A percentile compares a stretch with the other conserved stretches of the same genome.
These are phyloP conservation scores for Corniculantispora saksenae DNA, from an alignment of 2,329 filamentous ascomycete species.

Conservation along the genomic window DNA sequence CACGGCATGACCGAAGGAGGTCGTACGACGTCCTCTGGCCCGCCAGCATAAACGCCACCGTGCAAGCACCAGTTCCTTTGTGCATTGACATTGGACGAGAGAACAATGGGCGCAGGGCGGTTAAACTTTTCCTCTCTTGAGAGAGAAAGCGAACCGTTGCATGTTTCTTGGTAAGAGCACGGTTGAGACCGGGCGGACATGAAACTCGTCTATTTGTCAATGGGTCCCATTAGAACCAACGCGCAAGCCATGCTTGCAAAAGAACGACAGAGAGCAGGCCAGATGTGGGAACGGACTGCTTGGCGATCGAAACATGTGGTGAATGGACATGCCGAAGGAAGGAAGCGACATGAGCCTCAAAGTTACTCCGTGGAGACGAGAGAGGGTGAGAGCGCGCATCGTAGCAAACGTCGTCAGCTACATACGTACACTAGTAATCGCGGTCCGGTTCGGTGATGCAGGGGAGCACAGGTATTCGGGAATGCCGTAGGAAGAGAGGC, in stretches of 20 bases:
- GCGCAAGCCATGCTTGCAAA: too few relatives aligned
- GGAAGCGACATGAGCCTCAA: background rate
- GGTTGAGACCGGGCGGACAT: background rate
- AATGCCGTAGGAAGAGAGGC: background rate
- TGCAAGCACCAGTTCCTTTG: background rate
- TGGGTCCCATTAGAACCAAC: too few relatives aligned
- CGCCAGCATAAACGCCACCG: background rate
- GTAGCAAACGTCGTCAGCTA: background rate
- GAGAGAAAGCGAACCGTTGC: too few relatives aligned
- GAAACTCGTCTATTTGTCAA: background rate
- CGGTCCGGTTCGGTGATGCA: background rate
- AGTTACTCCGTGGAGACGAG: background rate
- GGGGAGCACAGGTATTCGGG: background rate
- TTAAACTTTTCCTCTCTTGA: background rate
- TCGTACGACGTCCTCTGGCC: slow-evolving; percentile 1
- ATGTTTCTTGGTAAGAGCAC: background rate
- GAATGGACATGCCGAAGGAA: background rate
- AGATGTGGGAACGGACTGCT: background rate
- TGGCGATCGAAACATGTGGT: background rate
- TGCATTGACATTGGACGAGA: background rate
- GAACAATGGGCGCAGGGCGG: background rate
- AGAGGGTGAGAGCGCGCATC: background rate
- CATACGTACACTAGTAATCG: background rate
- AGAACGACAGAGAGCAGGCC: background rate
- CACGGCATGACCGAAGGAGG: slow-evolving; percentile 11